Evolutionary conservation across 768 basidiomycete species (phyloP).

Genomic region (Mycena leptocephala): DNA sequence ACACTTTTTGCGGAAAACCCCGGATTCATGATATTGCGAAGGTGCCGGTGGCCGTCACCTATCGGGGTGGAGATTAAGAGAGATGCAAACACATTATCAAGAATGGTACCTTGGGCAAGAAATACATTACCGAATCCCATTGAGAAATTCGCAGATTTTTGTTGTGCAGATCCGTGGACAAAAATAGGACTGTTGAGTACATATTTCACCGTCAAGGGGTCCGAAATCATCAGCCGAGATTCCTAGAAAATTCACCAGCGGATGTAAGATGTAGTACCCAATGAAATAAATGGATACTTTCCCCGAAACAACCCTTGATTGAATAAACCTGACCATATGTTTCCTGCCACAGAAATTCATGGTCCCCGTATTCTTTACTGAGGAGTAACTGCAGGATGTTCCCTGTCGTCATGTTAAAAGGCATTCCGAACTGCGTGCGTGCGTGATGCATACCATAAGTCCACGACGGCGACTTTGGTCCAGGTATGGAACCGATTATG

Average conservation of each 20-base stretch:
- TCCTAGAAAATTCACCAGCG: background rate
- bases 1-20: background rate
- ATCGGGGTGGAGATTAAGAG: background rate
- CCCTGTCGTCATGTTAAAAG: no score
- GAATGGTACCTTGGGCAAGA: background rate
- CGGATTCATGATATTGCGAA: slow-evolving; percentile 5
- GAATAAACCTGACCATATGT: slow-evolving; percentile 6
- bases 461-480: background rate
- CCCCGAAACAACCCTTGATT: slow-evolving; percentile 3
- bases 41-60: background rate
- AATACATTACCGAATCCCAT: slow-evolving; percentile 2
- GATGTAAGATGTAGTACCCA: no score
- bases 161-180: background rate
- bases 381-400: slow-evolving; percentile 8
- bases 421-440: no score
- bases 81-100: background rate
- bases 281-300: no score
- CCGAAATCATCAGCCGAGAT: background rate
- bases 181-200: background rate
- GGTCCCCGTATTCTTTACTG: slow-evolving; percentile 14
- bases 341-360: slow-evolving; percentile 19
- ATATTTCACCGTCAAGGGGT: background rate
- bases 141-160: background rate
- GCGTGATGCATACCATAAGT: background rate
- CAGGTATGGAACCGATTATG: background rate